phyloP scores from a whole-genome alignment of 2,329 filamentous ascomycete species.

The Orbilia ellipsospora region DNA sequence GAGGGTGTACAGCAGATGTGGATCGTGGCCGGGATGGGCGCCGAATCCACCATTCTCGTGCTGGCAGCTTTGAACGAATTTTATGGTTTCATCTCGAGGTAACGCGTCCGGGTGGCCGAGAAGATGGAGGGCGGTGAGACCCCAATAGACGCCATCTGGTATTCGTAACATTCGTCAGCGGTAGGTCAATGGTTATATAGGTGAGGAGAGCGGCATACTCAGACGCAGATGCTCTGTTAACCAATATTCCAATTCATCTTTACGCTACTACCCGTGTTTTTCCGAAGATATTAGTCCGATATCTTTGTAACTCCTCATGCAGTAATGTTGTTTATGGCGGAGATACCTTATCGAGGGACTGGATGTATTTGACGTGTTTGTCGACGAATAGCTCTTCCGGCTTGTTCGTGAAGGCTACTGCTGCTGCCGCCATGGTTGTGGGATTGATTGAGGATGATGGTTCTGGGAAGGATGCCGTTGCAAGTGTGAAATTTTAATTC shows the following conservation, averaged over 20 bases:
- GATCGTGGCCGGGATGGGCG: conserved; percentile 91
- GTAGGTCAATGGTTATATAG: too few species aligned
- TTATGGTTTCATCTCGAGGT: conserved; percentile 80
- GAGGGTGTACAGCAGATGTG: conserved; percentile 95
- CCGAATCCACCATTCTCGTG: conserved; percentile 87
- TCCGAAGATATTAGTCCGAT: conserved; percentile 21
- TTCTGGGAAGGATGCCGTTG: not conserved
- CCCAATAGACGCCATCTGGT: conserved; percentile 88
- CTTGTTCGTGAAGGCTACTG: conserved; percentile 42
- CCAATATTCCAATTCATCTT: conserved; percentile 97
- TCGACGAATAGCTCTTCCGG: conserved; percentile 62
- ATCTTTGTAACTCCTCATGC: conserved; percentile 62
- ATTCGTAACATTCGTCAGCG: too few species aligned
- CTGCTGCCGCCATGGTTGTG: conserved; percentile 13
- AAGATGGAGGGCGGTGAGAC: conserved; percentile 85
- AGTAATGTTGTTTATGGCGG: conserved; percentile 51
- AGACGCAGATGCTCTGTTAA: conserved; percentile 95
- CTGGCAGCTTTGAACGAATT: conserved; percentile 96
- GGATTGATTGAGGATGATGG: not conserved
- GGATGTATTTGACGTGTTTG: conserved; percentile 90
- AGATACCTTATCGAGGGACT: conserved; percentile 85
- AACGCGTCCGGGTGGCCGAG: conserved; percentile 83
- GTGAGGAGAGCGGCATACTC: conserved; percentile 62
- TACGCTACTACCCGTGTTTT: conserved; percentile 63
- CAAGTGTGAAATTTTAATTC: conserved; percentile 31